Evolutionary conservation across 352 stramenopile genomes (phyloP), one percentile per base, ranked within the genome.

Genomic region (Phytophthora fragariaefolia): DNA sequence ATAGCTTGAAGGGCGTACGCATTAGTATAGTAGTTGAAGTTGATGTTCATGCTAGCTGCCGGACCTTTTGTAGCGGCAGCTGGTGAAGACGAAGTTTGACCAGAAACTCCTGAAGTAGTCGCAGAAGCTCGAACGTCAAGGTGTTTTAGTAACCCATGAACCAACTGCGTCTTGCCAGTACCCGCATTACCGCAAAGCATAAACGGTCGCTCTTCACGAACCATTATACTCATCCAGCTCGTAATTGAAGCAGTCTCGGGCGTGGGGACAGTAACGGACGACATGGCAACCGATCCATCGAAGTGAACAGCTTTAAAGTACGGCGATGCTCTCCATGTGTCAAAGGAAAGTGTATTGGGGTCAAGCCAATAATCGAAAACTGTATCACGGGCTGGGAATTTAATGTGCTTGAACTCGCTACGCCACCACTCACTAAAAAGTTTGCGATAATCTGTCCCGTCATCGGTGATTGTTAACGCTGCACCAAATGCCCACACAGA

Each of bases 311-410:
- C 69, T 52, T 87, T 89, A 66, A 98, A 98, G 58, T 91, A 97
- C 4, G 93, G 92, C 2, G 88, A 97, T n/a, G 96, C 91, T 13
- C 89, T 89, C 96, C 96, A 99, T 17, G 87, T 89, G 40, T 99
- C 95, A 63, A 98, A 98, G 5, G 71, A 68, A 45, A 97, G 76
- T 2, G 87, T 90, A 22, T 79, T 89, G 0, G 92, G 87, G 54
- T 99, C 96, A 22, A 98, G 79, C 84, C 91, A 99, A 70, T 99
- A 99, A 73, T 99, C 96, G 55, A 99, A 99, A 1, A 99, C 90
- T 0, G 94, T 98, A 54, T 98, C 87, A 42, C 87, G 88, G 26
- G 80, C 85, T n/a, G 96, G 96, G 36, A 98, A 90, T 71, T 98
- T 98, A 61, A 99, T 82, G 34, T 87, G 83, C 66, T 98, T 98